Base-by-base conservation (phyloP, 768 basidiomycete genomes). In the Hirschioporus abietinus region DNA sequence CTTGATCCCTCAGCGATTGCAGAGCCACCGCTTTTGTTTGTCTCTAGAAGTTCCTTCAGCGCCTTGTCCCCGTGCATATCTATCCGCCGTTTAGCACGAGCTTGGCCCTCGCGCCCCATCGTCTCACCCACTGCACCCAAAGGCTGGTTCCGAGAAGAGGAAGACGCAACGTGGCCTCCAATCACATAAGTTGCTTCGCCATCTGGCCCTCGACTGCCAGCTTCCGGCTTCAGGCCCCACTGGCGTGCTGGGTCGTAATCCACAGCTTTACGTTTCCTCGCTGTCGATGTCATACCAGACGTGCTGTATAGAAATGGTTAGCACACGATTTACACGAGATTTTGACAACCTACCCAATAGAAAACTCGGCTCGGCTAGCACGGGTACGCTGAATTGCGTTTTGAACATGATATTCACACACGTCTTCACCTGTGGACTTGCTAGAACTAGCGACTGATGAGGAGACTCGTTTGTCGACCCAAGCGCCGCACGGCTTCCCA, bases 381-480 rank as follows among this genome's bases (percentile, higher is more conserved):
- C 95, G 82, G 18, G 84, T 81, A 24, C 87, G 79, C 75, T 93
- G 83, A 3, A 99, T 86, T 0, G 95, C 92, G 25, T 83, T 82
- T 68, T 93, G 89, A 57, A 98, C 76, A 77, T 99, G 97, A 76
- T 86, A 99, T 58, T 98, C 96, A 76, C 97, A 99, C 2, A 92
- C 88, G 23, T 92, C 89, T 52, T 52, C 42, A 3, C 42, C 42
- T 15, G 42, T 52, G 15, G 42, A 52, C 42, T 52, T 52, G 42
- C 42, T 52, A 3, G 42, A 52, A 10, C 42, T 10, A 12, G 42
- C 42, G 3, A 52, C 42, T 5, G 42, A 52, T 52, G 42, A 52
- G 74, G 87, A 84, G 71, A 91, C 83, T 30, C 95, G 88, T 70
- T 89, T 93, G 78, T 99, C 96, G 63, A 88, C 93, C 96, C 96